Conservation (phyloP, 1,284 basidiomycete genomes). For the Filobasidium uniguttulatum region DNA sequence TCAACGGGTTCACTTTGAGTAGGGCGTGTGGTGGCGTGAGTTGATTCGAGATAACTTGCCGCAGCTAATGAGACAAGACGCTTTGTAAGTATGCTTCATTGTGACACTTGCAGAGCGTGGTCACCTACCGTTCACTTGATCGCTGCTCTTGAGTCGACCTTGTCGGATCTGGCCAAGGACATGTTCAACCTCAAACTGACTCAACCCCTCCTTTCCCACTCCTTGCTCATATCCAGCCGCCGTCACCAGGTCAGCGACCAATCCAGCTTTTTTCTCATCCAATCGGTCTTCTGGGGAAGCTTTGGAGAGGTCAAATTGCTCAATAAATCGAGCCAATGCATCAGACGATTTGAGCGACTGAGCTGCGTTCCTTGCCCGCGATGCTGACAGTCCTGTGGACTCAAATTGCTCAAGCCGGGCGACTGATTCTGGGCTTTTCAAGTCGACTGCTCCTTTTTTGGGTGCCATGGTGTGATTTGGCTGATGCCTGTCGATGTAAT, state of each 20-base stretch:
- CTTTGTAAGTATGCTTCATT: background rate
- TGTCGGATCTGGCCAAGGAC: conserved; percentile 55
- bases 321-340: conserved; percentile 58
- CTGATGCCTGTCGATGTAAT: too few species aligned
- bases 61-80: conserved; percentile 45
- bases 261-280: conserved; percentile 66
- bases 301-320: conserved; percentile 43
- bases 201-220: conserved; percentile 48
- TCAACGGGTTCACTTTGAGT: conserved; percentile 43
- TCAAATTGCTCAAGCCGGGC: conserved; percentile 43
- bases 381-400: conserved; percentile 60
- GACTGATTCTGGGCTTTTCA: conserved; percentile 9
- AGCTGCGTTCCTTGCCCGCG: conserved; percentile 69
- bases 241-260: conserved; percentile 55
- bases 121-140: conserved; percentile 75
- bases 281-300: conserved; percentile 41
- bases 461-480: conserved; percentile 6
- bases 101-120: too few species aligned
- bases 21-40: conserved; percentile 35
- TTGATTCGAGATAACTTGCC: conserved; percentile 57
- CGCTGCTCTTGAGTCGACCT: conserved; percentile 60
- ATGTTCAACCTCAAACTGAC: conserved; percentile 51
- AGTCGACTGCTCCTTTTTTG: conserved; percentile 12
- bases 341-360: conserved; percentile 63
- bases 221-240: conserved; percentile 11